Base-by-base conservation (phyloP, 2,329 filamentous ascomycete species). In the Colletotrichum liriopes region DNA sequence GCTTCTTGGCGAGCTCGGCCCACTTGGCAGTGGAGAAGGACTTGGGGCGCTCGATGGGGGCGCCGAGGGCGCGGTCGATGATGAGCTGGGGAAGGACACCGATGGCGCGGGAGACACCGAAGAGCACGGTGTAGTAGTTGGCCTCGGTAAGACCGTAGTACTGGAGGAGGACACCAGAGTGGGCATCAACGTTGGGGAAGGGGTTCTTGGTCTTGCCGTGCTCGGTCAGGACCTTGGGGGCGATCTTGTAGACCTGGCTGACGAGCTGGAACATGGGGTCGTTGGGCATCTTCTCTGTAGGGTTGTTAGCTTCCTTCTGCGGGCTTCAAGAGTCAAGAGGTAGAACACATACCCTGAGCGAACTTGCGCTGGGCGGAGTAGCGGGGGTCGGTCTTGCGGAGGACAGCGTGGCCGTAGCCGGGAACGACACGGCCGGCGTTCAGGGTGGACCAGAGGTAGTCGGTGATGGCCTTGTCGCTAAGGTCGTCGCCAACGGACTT, bases 181-280 rank as follows among this genome's bases (percentile, higher is more conserved):
- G 96, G 81, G 96, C 95, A 82, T 98, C 96, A 81, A 98, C 95
- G 89, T 98, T 98, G 86, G 96, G 96, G 91, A 90, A 98, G 77
- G 96, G 96, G 93, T 98, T 98, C 94, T 98, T 98, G 90, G 96
- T 98, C 94, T 99, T 99, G 88, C 96, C 96, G 89, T 99, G 96
- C 92, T 99, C 95, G 77, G 96, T 99, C 84, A 99, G 90, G 80
- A 99, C 96, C 81, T 93, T 93, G 76, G 96, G 96, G 76, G 96
- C 96, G 80, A 99, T 98, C 94, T 99, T 99, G 94, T 98, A 99
- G 79, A 99, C 96, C 89, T 99, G 96, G 91, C 94, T 97, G 88
- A 99, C 96, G 78, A 99, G 94, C 92, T 99, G 95, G 94, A 98
- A 99, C 95, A 99, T 97, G 81, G 96, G 95, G 90, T 98, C 96